Evolutionary conservation across 139 green algal genomes (phyloP).

Genomic region (Chlamydomonas incerta): DNA sequence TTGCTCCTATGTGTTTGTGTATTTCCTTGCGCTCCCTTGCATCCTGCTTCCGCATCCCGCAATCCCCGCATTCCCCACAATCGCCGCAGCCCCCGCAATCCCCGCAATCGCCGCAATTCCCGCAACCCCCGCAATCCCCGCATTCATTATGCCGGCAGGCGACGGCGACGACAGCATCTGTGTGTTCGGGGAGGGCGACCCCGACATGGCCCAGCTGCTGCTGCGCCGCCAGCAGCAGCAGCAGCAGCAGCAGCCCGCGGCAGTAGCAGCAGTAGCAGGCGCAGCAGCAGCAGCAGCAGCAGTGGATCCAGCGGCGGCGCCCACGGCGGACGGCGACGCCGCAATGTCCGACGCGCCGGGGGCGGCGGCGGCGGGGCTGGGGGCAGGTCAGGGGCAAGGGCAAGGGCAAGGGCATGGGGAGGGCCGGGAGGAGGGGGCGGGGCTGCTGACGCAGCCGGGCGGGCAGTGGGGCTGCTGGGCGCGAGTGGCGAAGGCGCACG

Average conservation of each 20-base stretch:
- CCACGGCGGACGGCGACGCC: no score
- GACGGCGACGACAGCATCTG: conserved; percentile 79
- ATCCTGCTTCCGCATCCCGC: no score
- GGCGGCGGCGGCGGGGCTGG: no score
- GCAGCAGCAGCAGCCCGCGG: neutral
- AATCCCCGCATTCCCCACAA: neutral
- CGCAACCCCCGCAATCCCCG: no score
- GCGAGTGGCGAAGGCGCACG: conserved; percentile 62
- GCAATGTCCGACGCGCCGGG: neutral
- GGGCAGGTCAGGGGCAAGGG: no score
- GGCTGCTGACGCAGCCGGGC: neutral
- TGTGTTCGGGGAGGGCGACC: conserved; percentile 64
- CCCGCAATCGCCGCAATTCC: no score
- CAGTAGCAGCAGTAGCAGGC: neutral
- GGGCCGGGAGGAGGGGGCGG: neutral
- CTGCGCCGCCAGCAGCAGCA: neutral
- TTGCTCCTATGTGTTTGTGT: no score
- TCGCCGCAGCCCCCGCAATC: no score
- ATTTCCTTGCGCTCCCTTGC: no score
- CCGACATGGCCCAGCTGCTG: neutral
- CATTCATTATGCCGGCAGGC: conserved; percentile 44
- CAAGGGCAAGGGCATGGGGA: no score
- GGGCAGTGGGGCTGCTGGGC: conserved; percentile 51
- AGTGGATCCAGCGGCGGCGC: neutral
- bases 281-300: conserved; percentile 1